phyloP scores from a whole-genome alignment of 305 asterid genomes.

The Rubia tinctorum region DNA sequence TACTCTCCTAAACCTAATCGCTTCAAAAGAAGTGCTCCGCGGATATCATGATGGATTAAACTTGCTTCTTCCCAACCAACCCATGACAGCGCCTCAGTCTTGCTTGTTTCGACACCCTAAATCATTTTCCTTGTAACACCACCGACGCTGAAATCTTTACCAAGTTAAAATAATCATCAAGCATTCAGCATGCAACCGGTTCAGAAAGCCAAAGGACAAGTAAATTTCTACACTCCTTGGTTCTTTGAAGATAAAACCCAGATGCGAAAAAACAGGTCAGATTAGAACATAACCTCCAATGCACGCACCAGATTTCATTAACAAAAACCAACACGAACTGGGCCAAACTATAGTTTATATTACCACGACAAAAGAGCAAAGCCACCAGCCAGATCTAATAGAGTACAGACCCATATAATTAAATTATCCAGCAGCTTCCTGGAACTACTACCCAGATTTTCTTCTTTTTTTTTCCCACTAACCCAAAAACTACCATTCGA shows the following conservation, averaged over 20 bases:
- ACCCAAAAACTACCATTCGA: not conserved
- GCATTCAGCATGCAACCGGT: not conserved
- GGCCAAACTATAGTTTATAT: not conserved
- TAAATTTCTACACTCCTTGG: not conserved
- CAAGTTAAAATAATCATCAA: not conserved
- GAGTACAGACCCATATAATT: conserved; percentile 17
- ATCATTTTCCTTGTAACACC: no score
- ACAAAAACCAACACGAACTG: not conserved
- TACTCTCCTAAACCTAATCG: no score
- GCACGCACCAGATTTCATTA: no score
- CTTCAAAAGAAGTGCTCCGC: no score
- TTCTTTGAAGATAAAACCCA: not conserved
- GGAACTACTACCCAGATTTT: conserved; percentile 13
- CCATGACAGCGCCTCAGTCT: no score
- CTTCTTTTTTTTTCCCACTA: not conserved
- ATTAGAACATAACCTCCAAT: not conserved
- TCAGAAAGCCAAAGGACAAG: not conserved
- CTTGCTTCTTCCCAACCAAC: no score
- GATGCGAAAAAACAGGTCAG: not conserved
- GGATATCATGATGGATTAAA: no score
- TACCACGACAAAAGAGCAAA: not conserved
- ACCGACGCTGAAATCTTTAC: not conserved
- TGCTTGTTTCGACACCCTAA: no score
- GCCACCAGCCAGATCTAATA: not conserved
- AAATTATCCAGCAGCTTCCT: not conserved